A percentile compares a stretch with the other conserved stretches of the same genome.
Evolutionary conservation across 495 filamentous ascomycete species (phyloP).

Genomic region (Entonaema liquescens): DNA sequence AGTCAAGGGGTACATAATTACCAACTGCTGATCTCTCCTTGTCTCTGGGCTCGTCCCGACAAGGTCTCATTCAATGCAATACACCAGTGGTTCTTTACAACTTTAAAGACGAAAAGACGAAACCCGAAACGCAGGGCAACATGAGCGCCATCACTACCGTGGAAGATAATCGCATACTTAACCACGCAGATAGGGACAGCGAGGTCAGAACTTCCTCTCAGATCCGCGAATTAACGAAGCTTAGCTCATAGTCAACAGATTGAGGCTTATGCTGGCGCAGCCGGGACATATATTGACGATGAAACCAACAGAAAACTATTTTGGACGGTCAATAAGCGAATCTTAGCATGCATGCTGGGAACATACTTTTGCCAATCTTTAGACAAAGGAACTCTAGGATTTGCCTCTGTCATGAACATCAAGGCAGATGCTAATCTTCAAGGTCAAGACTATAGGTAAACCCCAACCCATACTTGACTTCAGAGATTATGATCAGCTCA

Average conservation of each 20-base stretch:
- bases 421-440: neutral
- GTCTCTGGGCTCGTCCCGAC: neutral
- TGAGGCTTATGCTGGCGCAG: neutral
- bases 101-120: neutral
- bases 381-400: conserved; percentile 67
- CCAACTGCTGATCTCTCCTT: neutral
- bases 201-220: neutral
- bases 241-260: neutral
- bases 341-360: conserved; percentile 40
- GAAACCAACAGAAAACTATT: conserved; percentile 54
- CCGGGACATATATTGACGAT: neutral
- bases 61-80: neutral
- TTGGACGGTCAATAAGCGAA: conserved; percentile 41
- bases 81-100: neutral
- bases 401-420: conserved; percentile 54
- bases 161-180: neutral
- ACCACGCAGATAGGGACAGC: neutral
- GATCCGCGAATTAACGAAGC: neutral
- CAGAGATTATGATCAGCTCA: neutral
- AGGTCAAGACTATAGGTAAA: neutral
- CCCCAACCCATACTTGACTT: neutral
- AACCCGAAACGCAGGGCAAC: neutral
- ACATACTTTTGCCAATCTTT: conserved; percentile 68
- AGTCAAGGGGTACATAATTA: neutral
- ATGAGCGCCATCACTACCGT: neutral